These are phyloP conservation scores for Evansstolkia leycettana DNA, from an alignment of 495 filamentous ascomycete genomes.

Conservation along the genomic window DNA sequence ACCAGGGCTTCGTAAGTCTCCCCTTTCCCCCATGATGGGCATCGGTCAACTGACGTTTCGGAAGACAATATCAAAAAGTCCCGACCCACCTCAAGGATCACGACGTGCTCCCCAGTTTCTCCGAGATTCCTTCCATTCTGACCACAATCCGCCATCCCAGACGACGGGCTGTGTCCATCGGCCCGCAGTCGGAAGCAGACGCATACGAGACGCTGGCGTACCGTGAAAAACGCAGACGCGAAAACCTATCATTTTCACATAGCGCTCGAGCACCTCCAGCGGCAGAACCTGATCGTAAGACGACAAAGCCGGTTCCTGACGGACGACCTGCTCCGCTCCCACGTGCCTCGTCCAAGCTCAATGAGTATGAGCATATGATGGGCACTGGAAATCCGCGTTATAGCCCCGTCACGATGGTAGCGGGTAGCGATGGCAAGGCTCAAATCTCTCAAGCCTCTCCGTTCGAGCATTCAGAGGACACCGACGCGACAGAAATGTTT, in stretches of 20 bases:
- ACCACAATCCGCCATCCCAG: constrained; percentile 69
- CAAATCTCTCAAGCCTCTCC: constrained; percentile 19
- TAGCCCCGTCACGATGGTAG: constrained; percentile 17
- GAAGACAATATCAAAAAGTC: constrained; percentile 71
- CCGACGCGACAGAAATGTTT: constrained; percentile 72
- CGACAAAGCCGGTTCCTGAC: constrained; percentile 1
- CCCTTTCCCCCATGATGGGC: neutral
- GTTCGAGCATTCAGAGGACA: constrained; percentile 23
- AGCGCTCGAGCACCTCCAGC: constrained; percentile 15
- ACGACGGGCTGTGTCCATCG: constrained; percentile 74
- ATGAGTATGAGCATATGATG: constrained; percentile 61
- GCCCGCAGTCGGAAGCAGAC: constrained; percentile 89
- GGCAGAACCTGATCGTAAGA: constrained; percentile 9
- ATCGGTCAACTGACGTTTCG: constrained; percentile 1
- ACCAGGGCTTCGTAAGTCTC: constrained; percentile 63
- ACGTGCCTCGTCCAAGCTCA: constrained; percentile 31
- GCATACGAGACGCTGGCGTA: constrained; percentile 95
- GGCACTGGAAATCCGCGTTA: constrained; percentile 35
- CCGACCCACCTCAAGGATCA: constrained; percentile 67
- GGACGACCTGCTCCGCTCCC: constrained; percentile 5
- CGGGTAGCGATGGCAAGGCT: constrained; percentile 13
- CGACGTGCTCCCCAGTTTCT: constrained; percentile 74
- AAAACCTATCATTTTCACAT: constrained; percentile 48
- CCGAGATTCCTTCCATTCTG: constrained; percentile 68
- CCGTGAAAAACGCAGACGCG: constrained; percentile 64